These are phyloP conservation scores for Leersia perrieri DNA, from an alignment of 176 grass and related monocot species.

Conservation along the genomic window DNA sequence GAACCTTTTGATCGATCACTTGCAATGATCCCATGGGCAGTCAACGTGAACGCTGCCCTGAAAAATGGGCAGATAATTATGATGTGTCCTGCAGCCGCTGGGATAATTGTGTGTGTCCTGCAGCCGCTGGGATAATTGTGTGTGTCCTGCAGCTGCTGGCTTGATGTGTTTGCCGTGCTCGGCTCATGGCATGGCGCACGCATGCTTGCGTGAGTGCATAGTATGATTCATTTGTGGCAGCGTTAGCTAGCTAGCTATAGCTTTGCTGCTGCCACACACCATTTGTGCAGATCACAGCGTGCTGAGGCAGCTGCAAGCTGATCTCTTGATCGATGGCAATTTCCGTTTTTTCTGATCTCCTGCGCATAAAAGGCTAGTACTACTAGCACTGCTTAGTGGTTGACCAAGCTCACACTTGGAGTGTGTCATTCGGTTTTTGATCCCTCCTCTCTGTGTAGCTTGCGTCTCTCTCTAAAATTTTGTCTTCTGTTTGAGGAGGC, in stretches of 20 bases:
- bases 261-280: neutral
- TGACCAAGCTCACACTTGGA: constrained; percentile 18
- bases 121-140: neutral
- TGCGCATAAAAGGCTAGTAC: neutral
- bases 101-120: neutral
- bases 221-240: neutral
- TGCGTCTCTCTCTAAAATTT: neutral
- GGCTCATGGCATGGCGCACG: neutral
- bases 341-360: neutral
- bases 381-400: neutral
- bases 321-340: neutral
- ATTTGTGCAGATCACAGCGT: neutral
- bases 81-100: neutral
- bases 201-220: neutral
- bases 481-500: constrained; percentile 7
- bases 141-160: neutral
- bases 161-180: neutral
- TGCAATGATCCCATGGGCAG: neutral
- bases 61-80: constrained; percentile 7
- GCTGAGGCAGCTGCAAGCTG: neutral
- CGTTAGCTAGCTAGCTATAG: neutral
- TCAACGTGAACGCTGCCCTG: neutral
- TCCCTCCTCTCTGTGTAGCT: neutral
- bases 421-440: neutral
- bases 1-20: neutral